phyloP scores from a whole-genome alignment of 345 rosid species.

The Lenwebbia sp. region DNA sequence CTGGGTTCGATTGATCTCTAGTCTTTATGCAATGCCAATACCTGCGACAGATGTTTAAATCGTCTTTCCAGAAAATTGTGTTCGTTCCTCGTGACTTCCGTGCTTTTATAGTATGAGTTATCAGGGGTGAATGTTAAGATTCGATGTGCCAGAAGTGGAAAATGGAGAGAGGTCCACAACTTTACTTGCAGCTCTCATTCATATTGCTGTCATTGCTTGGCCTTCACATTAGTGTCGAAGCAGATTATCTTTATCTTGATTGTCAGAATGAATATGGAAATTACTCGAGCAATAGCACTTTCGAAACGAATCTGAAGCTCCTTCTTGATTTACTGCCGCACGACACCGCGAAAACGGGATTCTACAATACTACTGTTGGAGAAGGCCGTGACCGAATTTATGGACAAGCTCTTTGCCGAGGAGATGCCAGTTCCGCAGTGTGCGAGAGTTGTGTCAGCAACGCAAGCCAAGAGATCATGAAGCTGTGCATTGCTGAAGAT shows the following conservation, averaged over 20 bases:
- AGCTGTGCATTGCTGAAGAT: background rate
- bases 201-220: background rate
- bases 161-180: too few relatives aligned
- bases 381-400: conserved; percentile 1
- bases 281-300: conserved; percentile 2
- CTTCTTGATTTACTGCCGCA: conserved; percentile 8
- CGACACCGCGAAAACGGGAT: conserved; percentile 7
- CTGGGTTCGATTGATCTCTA: background rate
- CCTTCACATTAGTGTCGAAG: background rate
- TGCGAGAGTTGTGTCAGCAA: conserved; percentile 15
- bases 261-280: background rate
- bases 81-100: too few relatives aligned
- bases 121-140: too few relatives aligned
- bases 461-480: conserved; percentile 7
- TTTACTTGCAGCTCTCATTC: too few relatives aligned
- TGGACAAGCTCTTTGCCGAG: conserved; percentile 25
- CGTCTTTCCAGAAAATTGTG: too few relatives aligned
- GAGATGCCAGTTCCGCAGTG: conserved; percentile 3
- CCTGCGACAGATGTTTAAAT: too few relatives aligned
- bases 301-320: conserved; percentile 3
- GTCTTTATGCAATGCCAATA: too few relatives aligned
- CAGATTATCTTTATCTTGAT: background rate
- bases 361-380: conserved; percentile 5
- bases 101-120: too few relatives aligned
- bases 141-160: too few relatives aligned